Evolutionary conservation across 495 filamentous ascomycete genomes (phyloP), one percentile per base, ranked within the genome.

Genomic region (Penicillium subrubescens): DNA sequence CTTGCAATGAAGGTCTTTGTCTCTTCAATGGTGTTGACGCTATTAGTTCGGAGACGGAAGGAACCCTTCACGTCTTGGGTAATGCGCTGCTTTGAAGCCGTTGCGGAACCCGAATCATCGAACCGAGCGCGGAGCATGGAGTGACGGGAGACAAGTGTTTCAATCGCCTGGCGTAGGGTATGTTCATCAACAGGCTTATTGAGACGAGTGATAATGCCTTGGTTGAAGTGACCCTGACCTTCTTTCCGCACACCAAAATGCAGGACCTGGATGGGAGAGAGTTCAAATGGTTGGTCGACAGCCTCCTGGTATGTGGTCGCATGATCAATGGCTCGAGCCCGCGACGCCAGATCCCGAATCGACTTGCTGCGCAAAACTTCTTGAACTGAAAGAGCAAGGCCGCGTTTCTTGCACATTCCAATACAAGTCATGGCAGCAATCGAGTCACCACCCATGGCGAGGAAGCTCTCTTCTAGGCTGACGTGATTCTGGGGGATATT

Each of bases 41-140:
- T 58, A 35, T 82, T 75, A 8, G 46, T 53, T 2, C 68, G 61
- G 61, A 77, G 77, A 11, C 73, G 56, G 63, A 80, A 83, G 2
- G 82, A 82, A 1, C 67, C 69, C 35, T 70, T 59, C 15, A 81
- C 69, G 29, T 82, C 75, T 7, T 59, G 39, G 0, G 75, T 80
- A 29, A 84, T 75, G 1, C 67, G 66, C 61, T 84, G 81, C 46
- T 69, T 73, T 17, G 75, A 73, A 17, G 67, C 67, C 2, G 67
- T 72, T 1, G 73, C 63, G 27, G 46, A 25, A 6, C 61, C 69
- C 15, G 69, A 56, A 10, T 75, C 72, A 17, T 68, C 74, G 65
- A 89, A 91, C 7, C 90, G 84, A n/a, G 85, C 84, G 27, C 89
- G 81, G n/a, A 93, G 81, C 90, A 92, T 92, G 5, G 88, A 85